phyloP scores from a whole-genome alignment of 208 protist species.

The Spongospora subterranea region DNA sequence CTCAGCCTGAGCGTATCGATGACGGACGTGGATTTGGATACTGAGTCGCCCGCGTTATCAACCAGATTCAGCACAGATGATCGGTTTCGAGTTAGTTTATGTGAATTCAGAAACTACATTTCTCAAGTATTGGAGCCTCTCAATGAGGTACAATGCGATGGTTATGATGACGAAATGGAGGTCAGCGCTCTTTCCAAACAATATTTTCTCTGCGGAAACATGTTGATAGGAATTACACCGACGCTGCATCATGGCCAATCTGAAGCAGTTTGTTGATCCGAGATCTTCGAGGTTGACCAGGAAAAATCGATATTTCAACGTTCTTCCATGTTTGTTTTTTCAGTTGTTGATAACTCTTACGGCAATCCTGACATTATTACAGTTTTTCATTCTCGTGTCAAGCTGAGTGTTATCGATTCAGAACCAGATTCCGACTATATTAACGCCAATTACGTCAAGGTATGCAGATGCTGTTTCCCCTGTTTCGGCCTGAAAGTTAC shows the following conservation, averaged over 20 bases:
- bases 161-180: slow-evolving; percentile 42
- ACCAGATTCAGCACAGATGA: neutral
- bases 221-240: slow-evolving; percentile 30
- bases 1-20: slow-evolving; percentile 51
- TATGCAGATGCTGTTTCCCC: neutral
- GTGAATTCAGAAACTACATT: neutral
- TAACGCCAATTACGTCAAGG: slow-evolving; percentile 49
- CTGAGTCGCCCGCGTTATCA: neutral
- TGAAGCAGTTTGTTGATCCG: slow-evolving; percentile 19
- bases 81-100: neutral
- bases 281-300: slow-evolving; percentile 47
- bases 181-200: no score
- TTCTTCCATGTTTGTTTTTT: slow-evolving; percentile 31
- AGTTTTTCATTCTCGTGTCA: neutral
- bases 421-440: slow-evolving; percentile 36
- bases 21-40: neutral
- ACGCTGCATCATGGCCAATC: neutral
- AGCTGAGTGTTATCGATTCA: neutral
- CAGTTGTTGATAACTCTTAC: neutral
- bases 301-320: slow-evolving; percentile 36
- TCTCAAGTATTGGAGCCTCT: neutral
- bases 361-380: neutral
- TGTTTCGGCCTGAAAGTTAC: neutral
- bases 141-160: slow-evolving; percentile 21
- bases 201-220: no score